Base-by-base conservation (phyloP, 768 basidiomycete genomes). In the Rhodosporidiobolus odoratus region DNA sequence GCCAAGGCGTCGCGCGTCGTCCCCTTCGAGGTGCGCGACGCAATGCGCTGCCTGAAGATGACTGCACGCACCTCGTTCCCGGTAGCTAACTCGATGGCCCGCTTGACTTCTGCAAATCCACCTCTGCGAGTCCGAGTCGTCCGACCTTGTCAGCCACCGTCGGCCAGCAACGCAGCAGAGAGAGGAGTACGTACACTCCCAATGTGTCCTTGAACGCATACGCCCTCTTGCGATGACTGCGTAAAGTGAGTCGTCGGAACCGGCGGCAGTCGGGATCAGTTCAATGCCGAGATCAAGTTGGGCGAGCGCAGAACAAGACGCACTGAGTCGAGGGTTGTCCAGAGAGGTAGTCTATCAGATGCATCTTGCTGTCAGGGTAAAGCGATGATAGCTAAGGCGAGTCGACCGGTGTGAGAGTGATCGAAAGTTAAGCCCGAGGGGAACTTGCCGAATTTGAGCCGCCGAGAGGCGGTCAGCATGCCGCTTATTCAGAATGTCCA, bases 81-180 rank as follows among this genome's bases (percentile, higher is more conserved):
- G 17, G 47, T 58, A 19, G 66, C 68, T 25, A 67, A 32, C 8
- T 32, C 32, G 3, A 48, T 62, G 21, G 72, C 72, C 35, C 19
- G n/a, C 62, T 70, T 74, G 62, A 74, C 72, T 25, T 63, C 65
- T 10, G 68, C 72, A 34, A 66, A 74, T 0, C 72, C 72, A 5
- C 72, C 72, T 2, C 63, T 69, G 62, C 35, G 34, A 3, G 1
- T 10, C 4, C 21, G 21, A 6, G n/a, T n/a, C n/a, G n/a, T n/a
- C n/a, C 1, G 16, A 25, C 0, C 7, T 23, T 1, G 53, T 43
- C 34, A 54, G 41, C 16, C 12, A 35, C 21, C 5, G 19, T 0
- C 7, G 30, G 16, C 37, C 23, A 12, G 34, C 34, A 4, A 25
- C 25, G 21, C 25, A 38, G 6, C 48, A 17, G 12, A 25, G 21